Percentiles rank a stretch among this genome's conserved stretches.
phyloP scores from a whole-genome alignment of 768 basidiomycete genomes.

The Floccularia luteovirens region DNA sequence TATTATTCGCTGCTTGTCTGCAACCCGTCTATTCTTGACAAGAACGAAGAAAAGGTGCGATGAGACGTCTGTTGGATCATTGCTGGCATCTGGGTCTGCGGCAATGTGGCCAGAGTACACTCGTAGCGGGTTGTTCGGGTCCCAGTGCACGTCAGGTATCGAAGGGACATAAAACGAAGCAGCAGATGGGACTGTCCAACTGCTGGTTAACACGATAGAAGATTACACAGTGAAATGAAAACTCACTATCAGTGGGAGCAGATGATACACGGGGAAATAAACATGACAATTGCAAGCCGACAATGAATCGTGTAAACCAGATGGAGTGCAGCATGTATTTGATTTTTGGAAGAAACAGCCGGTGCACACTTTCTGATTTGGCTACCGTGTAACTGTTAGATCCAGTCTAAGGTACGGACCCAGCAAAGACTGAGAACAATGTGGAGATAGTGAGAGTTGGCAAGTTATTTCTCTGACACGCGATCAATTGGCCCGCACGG shows the following conservation, averaged over 20 bases:
- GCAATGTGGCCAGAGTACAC: conserved; percentile 81
- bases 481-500: too few species aligned
- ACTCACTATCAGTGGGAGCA: conserved; percentile 31
- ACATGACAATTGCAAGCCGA: background rate
- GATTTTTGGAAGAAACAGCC: too few species aligned
- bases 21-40: conserved; percentile 76
- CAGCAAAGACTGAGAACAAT: too few species aligned
- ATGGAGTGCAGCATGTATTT: background rate
- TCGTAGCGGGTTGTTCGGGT: conserved; percentile 61
- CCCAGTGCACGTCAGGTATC: conserved; percentile 72
- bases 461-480: too few species aligned
- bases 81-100: conserved; percentile 59
- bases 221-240: conserved; percentile 1
- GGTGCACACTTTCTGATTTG: too few species aligned
- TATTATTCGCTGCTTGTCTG: conserved; percentile 86
- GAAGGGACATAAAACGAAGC: conserved; percentile 77
- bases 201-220: conserved; percentile 5
- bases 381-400: too few species aligned
- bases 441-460: too few species aligned
- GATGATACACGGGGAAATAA: conserved; percentile 1
- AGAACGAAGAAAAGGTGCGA: conserved; percentile 87
- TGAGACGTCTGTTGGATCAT: conserved; percentile 53
- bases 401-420: too few species aligned
- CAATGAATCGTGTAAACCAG: background rate
- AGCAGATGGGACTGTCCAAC: conserved; percentile 59